Evolutionary conservation across 257 asterid species (phyloP), one percentile per base, ranked within the genome.

Genomic region (Striga asiatica): DNA sequence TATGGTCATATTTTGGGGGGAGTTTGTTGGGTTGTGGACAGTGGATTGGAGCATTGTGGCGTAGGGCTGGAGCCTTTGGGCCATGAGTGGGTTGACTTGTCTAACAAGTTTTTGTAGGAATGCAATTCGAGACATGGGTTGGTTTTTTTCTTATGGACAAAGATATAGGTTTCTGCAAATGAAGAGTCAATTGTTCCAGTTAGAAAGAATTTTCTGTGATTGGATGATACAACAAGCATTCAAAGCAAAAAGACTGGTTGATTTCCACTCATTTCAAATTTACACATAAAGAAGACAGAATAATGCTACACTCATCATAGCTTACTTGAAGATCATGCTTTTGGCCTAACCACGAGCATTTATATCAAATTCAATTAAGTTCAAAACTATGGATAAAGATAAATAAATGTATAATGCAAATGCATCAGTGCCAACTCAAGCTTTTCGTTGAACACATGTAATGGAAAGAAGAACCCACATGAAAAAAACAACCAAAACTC

Each of bases 61-160:
- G 76, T 66, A 69, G 35, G 70, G 29, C 12, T 31, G 76, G 43
- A 58, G 58, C 47, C 74, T 64, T 50, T 66, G 52, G 23, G 60
- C 13, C 34, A 51, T 68, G 14, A 79, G 64, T 8, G 48, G 76
- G 67, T 57, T 72, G 23, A 72, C 43, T 60, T 60, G 73, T 56
- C 71, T 59, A 35, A 72, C 68, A 16, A 84, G 70, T 68, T 67
- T 73, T 8, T 41, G n/a, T 48, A 80, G 23, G 43, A 60, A 57
- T 5, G 63, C 38, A 38, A 68, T 35, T 69, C 81, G 68, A 27
- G 73, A 61, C 84, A 88, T 81, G 35, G 70, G 6, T n/a, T 7
- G 3, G 3, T 27, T 27, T 27, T 27, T 3, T 18, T 9, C 6
- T 18, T 17, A 24, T 43, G 2, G 20, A 41, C 16, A 11, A 2